phyloP scores from a whole-genome alignment of 2,329 filamentous ascomycete species.

The Colletotrichum lupini region DNA sequence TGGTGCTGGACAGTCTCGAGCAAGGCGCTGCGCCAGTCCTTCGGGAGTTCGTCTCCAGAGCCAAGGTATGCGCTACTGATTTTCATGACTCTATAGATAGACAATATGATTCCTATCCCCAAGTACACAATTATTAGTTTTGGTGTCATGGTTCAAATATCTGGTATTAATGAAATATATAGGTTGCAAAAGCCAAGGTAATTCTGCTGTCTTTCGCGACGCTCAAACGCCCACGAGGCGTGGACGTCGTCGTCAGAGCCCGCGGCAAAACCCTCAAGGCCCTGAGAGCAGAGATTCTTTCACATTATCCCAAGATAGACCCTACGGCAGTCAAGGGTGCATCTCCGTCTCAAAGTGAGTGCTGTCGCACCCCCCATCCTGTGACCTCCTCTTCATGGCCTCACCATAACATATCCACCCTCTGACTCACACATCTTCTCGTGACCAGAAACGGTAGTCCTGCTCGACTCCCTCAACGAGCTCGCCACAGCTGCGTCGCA shows the following conservation, averaged over 20 bases:
- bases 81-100: not conserved
- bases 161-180: not conserved
- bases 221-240: constrained; percentile 69
- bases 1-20: constrained; percentile 87
- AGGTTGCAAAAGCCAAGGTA: constrained; percentile 75
- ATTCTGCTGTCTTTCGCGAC: constrained; percentile 85
- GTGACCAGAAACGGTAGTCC: constrained; percentile 73
- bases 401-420: not conserved
- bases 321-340: constrained; percentile 49
- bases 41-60: constrained; percentile 79
- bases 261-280: constrained; percentile 66
- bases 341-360: constrained; percentile 55
- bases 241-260: constrained; percentile 75
- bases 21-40: constrained; percentile 79
- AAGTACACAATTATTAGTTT: too few species aligned
- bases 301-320: constrained; percentile 57
- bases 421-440: constrained; percentile 30
- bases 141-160: not conserved
- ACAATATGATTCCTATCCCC: not conserved
- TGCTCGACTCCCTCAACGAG: constrained; percentile 83
- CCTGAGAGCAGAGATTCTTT: constrained; percentile 70
- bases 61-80: constrained; percentile 61
- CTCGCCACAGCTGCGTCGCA: constrained; percentile 66
- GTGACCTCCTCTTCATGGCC: not conserved
- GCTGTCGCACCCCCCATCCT: too few species aligned